Percentiles rank a stretch among this genome's conserved stretches.
Evolutionary conservation across 2,329 filamentous ascomycete species (phyloP).

Genomic region (Botrytis galanthina): DNA sequence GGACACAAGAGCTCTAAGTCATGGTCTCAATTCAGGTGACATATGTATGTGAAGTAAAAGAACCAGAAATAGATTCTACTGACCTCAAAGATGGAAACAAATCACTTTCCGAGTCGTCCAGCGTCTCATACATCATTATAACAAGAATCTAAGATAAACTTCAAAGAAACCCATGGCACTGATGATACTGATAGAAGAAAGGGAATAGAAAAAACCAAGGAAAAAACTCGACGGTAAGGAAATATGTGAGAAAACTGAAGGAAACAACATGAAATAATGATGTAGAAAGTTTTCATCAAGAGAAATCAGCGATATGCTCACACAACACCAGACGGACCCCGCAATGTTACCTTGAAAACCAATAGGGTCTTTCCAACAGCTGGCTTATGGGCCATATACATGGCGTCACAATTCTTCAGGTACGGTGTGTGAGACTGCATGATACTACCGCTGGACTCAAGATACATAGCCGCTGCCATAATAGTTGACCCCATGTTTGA

Average conservation of each 20-base stretch:
- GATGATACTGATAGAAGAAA: constrained; percentile 29
- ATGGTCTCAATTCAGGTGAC: constrained; percentile 16
- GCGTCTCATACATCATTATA: constrained; percentile 40
- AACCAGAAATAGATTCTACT: constrained; percentile 25
- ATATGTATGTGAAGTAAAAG: constrained; percentile 7
- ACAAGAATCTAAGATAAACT: constrained; percentile 28
- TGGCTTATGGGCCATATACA: constrained; percentile 14
- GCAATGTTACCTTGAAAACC: constrained; percentile 24
- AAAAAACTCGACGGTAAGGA: constrained; percentile 7
- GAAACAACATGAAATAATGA: constrained; percentile 23
- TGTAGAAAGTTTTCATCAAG: constrained; percentile 19
- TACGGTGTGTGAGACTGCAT: constrained; percentile 18
- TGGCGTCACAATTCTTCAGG: constrained; percentile 17
- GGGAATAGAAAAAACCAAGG: constrained; percentile 29
- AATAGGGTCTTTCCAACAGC: constrained; percentile 21
- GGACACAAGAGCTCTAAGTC: background rate
- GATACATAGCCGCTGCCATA: constrained; percentile 20
- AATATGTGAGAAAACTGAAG: constrained; percentile 14
- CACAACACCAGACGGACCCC: constrained; percentile 2
- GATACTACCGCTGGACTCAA: constrained; percentile 19
- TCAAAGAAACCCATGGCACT: constrained; percentile 22
- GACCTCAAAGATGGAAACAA: constrained; percentile 34
- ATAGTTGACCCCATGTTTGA: constrained; percentile 19
- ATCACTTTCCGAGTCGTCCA: constrained; percentile 35
- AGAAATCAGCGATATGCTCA: constrained; percentile 21